Evolutionary conservation across 257 asterid species (phyloP).

Genomic region (Henckelia pumila): DNA sequence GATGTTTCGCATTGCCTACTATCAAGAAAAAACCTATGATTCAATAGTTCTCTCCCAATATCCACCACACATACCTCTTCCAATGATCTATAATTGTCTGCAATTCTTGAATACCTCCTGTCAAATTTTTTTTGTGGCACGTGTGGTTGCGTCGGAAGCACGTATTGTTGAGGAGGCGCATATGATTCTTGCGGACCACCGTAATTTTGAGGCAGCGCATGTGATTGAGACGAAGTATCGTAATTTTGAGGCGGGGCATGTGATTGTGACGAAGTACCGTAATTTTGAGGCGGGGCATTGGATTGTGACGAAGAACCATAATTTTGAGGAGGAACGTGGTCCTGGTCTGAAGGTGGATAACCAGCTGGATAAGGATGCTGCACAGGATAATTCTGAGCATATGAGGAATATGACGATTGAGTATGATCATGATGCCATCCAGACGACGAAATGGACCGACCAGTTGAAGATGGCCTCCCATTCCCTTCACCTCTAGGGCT

Average conservation of each 20-base stretch:
- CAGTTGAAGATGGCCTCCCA: constrained; percentile 51
- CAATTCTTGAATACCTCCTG: constrained; percentile 82
- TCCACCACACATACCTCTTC: constrained; percentile 61
- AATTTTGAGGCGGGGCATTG: not conserved
- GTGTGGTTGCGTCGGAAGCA: constrained; percentile 13
- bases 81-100: constrained; percentile 74
- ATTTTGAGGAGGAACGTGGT: constrained; percentile 21
- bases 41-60: not conserved
- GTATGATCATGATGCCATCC: constrained; percentile 46
- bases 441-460: constrained; percentile 39
- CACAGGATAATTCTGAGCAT: constrained; percentile 50
- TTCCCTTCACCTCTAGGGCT: constrained; percentile 40
- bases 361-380: constrained; percentile 40
- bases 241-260: constrained; percentile 35
- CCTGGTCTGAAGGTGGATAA: constrained; percentile 41
- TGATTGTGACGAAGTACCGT: no score
- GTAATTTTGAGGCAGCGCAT: constrained; percentile 35
- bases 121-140: constrained; percentile 58
- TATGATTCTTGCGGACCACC: constrained; percentile 27
- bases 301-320: not conserved
- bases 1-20: not conserved
- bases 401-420: constrained; percentile 46
- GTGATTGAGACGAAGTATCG: constrained; percentile 26
- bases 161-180: not conserved
- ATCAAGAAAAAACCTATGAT: constrained; percentile 18